These are phyloP conservation scores for Mycena leptocephala DNA, from an alignment of 768 basidiomycete species.

Conservation along the genomic window DNA sequence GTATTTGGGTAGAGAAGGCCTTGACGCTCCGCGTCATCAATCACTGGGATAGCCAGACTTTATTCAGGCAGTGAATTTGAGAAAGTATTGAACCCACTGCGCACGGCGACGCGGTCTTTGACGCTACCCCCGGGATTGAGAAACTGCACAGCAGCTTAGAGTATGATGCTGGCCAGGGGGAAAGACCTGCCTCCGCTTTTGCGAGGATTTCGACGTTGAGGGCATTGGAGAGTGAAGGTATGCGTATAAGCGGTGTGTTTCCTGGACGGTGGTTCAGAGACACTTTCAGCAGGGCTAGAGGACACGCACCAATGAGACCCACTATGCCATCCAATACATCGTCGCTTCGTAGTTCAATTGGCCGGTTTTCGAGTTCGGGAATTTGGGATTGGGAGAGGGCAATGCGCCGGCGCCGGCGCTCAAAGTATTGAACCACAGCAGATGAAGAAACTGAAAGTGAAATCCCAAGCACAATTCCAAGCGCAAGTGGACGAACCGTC, in stretches of 20 bases:
- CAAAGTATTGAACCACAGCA: conserved; percentile 70
- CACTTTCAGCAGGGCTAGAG: not conserved
- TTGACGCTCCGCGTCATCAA: conserved; percentile 91
- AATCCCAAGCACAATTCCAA: conserved; percentile 81
- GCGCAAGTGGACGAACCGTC: conserved; percentile 30
- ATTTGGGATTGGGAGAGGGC: conserved; percentile 42
- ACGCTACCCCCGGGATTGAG: conserved; percentile 98
- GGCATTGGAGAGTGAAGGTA: conserved; percentile 92
- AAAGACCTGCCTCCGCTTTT: conserved; percentile 85
- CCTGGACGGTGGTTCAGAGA: conserved; percentile 62
- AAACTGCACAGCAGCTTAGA: conserved; percentile 67
- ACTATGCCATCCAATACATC: conserved; percentile 87
- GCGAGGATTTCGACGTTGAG: conserved; percentile 96
- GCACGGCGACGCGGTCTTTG: conserved; percentile 96
- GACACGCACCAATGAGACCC: conserved; percentile 83
- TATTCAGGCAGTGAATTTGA: not conserved
- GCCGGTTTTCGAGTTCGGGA: conserved; percentile 58
- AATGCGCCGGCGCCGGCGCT: conserved; percentile 65
- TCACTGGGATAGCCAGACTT: conserved; percentile 70
- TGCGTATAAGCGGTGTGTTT: conserved; percentile 94
- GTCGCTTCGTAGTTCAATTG: conserved; percentile 82
- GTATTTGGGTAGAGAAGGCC: conserved; percentile 90
- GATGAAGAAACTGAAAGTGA: conserved; percentile 83
- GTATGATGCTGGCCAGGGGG: not conserved
- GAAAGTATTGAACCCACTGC: conserved; percentile 68